Percentiles rank a stretch among this genome's conserved stretches.
phyloP scores from a whole-genome alignment of 805 yeast species.

The Hanseniaspora nectarophila region DNA sequence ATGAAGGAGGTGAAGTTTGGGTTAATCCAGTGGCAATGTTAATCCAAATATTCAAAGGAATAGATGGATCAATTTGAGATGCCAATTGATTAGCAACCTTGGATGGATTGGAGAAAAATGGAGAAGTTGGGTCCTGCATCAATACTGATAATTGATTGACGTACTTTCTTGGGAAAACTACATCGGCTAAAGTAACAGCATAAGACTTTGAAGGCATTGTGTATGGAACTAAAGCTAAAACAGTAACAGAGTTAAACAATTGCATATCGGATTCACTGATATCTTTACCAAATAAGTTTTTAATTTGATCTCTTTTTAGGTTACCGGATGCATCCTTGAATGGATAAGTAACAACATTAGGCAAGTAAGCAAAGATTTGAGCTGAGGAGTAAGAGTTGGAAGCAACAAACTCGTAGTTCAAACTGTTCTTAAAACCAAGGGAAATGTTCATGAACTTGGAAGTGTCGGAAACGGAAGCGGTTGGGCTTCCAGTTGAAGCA shows the following conservation, averaged over 20 bases:
- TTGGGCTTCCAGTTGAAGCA: neutral
- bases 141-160: constrained; percentile 39
- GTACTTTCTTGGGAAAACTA: constrained; percentile 56
- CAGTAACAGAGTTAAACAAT: constrained; percentile 36
- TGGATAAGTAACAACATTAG: constrained; percentile 57
- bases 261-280: constrained; percentile 17
- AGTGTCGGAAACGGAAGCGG: constrained; percentile 23
- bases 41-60: constrained; percentile 24
- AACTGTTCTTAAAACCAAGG: constrained; percentile 48
- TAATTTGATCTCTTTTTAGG: constrained; percentile 9
- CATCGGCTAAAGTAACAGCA: constrained; percentile 78
- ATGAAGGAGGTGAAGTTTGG: constrained; percentile 22
- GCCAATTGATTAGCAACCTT: constrained; percentile 48
- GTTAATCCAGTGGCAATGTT: constrained; percentile 15
- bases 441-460: constrained; percentile 24
- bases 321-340: constrained; percentile 29
- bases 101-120: constrained; percentile 48
- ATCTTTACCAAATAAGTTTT: constrained; percentile 9
- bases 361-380: constrained; percentile 57
- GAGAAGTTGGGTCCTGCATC: constrained; percentile 42
- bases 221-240: constrained; percentile 65
- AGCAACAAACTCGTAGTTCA: constrained; percentile 80
- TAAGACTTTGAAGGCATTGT: constrained; percentile 44
- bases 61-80: constrained; percentile 47
- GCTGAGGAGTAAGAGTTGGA: constrained; percentile 76